These are phyloP conservation scores for Emiliania huxleyi DNA, from an alignment of 78 protist species.

Conservation along the genomic window DNA sequence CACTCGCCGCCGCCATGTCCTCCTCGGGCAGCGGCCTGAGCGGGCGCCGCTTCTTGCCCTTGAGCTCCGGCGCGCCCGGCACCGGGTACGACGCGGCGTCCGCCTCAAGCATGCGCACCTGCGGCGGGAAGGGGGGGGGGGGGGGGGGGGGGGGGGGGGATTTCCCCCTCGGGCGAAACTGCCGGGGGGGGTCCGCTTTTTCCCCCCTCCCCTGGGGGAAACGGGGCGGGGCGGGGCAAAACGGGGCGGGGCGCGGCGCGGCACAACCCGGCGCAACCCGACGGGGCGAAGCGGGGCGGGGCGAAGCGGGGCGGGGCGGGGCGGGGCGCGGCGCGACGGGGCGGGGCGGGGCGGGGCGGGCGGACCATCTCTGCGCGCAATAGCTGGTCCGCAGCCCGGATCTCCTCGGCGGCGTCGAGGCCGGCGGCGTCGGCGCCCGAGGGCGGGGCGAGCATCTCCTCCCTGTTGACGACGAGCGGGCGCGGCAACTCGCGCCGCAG, in stretches of 20 bases:
- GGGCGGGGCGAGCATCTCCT: neutral
- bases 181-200: too few species aligned
- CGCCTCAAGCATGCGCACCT: neutral
- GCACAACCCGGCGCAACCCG: too few species aligned
- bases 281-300: too few species aligned
- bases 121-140: too few species aligned
- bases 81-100: neutral
- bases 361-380: slow-evolving; percentile 1
- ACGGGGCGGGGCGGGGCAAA: too few species aligned
- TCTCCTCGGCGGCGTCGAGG: neutral
- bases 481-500: slow-evolving; percentile 35
- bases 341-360: too few species aligned
- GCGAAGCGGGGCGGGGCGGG: too few species aligned
- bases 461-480: slow-evolving; percentile 13
- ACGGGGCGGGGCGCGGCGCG: too few species aligned
- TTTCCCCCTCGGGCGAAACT: too few species aligned
- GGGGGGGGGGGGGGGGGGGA: too few species aligned
- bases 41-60: neutral
- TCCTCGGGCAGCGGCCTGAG: neutral
- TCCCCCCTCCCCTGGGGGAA: too few species aligned
- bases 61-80: neutral
- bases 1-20: neutral
- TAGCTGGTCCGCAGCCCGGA: neutral
- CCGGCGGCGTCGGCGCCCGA: neutral
- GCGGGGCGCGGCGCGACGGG: too few species aligned